Evolutionary conservation across 2,329 filamentous ascomycete species (phyloP).

Genomic region (Zymoseptoria crescenta): DNA sequence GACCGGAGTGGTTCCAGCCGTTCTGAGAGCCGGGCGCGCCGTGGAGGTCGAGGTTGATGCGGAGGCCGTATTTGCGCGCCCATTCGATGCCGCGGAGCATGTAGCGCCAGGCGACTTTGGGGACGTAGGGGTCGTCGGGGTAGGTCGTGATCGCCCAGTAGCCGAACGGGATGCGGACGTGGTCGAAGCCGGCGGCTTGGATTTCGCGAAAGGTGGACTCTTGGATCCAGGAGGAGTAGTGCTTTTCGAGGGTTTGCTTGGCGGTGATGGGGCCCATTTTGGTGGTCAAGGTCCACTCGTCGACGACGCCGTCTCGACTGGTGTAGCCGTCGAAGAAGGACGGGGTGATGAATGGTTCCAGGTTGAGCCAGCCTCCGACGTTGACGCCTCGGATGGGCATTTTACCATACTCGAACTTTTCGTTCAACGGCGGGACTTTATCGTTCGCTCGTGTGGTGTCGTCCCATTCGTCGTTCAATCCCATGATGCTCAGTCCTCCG

Average conservation of each 20-base stretch:
- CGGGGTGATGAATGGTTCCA: slow-evolving; percentile 93
- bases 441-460: slow-evolving; percentile 71
- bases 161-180: slow-evolving; percentile 89
- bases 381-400: slow-evolving; percentile 84
- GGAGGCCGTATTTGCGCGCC: slow-evolving; percentile 81
- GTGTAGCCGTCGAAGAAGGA: slow-evolving; percentile 71
- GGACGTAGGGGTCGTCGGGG: slow-evolving; percentile 77
- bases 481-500: slow-evolving; percentile 84
- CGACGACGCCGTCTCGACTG: slow-evolving; percentile 58
- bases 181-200: slow-evolving; percentile 78
- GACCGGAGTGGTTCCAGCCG: slow-evolving; percentile 94
- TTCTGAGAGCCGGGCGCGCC: slow-evolving; percentile 90
- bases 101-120: slow-evolving; percentile 85
- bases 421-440: slow-evolving; percentile 68
- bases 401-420: slow-evolving; percentile 69
- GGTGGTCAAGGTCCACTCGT: slow-evolving; percentile 74
- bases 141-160: slow-evolving; percentile 93
- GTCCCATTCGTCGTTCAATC: slow-evolving; percentile 76
- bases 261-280: slow-evolving; percentile 61
- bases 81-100: slow-evolving; percentile 89
- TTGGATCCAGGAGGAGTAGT: slow-evolving; percentile 84
- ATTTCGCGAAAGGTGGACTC: slow-evolving; percentile 81
- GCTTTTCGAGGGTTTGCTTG: slow-evolving; percentile 66
- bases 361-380: slow-evolving; percentile 82
- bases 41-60: slow-evolving; percentile 89